These are phyloP conservation scores for Spiraea crenata DNA, from an alignment of 331 rosid species.

Conservation along the genomic window DNA sequence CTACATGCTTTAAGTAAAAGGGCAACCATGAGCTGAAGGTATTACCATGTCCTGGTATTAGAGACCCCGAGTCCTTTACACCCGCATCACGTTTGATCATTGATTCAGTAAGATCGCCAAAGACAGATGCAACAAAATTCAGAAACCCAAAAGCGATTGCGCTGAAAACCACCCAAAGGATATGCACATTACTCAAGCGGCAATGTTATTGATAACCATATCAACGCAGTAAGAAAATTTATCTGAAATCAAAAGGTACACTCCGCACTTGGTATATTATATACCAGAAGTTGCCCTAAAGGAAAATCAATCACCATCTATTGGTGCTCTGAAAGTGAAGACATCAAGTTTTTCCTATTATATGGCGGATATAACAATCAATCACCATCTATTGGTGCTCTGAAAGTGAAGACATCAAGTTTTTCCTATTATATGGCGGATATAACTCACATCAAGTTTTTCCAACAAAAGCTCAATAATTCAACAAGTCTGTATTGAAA, in stretches of 20 bases:
- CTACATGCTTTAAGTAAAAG: constrained; percentile 1
- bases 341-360: not conserved
- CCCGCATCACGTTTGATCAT: constrained; percentile 98
- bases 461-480: not conserved
- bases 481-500: not conserved
- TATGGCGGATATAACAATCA: not conserved
- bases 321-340: not conserved
- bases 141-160: constrained; percentile 78
- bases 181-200: not conserved
- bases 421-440: not conserved
- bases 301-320: not conserved
- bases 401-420: not conserved
- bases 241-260: not conserved
- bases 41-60: constrained; percentile 96
- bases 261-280: too few relatives aligned
- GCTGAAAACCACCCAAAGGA: constrained; percentile 36
- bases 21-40: constrained; percentile 18
- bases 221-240: not conserved
- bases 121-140: constrained; percentile 77
- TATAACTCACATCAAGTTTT: not conserved
- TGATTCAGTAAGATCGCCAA: constrained; percentile 97
- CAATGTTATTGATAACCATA: not conserved
- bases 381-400: not conserved
- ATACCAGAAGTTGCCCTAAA: not conserved
- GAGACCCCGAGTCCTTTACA: constrained; percentile 91